phyloP scores from a whole-genome alignment of 208 protist genomes.

The Plasmodiophora brassicae region DNA sequence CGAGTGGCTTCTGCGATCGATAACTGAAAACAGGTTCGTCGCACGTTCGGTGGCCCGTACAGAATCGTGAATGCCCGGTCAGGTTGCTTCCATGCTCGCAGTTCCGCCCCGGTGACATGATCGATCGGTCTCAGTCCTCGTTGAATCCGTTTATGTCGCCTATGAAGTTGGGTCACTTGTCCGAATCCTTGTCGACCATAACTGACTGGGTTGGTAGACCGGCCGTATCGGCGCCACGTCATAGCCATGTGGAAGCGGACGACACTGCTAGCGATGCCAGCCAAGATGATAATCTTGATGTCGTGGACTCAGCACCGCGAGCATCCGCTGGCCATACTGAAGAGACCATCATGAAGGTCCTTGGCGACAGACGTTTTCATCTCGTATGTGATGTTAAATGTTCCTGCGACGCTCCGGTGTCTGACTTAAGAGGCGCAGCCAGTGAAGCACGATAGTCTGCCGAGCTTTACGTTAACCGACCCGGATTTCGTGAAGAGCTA shows the following conservation, averaged over 20 bases:
- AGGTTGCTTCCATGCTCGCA: not conserved
- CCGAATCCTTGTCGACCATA: not conserved
- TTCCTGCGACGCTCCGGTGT: not conserved
- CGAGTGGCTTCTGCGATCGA: not conserved
- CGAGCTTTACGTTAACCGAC: conserved; percentile 11
- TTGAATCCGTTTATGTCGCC: not conserved
- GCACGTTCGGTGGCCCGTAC: not conserved
- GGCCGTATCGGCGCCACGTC: not conserved
- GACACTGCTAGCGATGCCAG: too few species aligned
- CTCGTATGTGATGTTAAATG: not conserved
- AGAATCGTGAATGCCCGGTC: not conserved
- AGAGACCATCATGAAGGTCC: not conserved
- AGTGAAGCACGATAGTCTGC: not conserved
- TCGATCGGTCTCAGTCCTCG: not conserved
- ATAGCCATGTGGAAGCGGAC: too few species aligned
- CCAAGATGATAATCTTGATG: too few species aligned
- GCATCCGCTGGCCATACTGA: too few species aligned
- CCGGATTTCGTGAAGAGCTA: not conserved
- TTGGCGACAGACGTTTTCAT: not conserved
- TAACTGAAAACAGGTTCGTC: not conserved
- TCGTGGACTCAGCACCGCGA: too few species aligned
- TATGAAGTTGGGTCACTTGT: not conserved
- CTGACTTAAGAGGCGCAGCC: not conserved
- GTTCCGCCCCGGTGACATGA: not conserved
- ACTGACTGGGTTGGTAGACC: not conserved